Conservation (phyloP, 257 asterid genomes). For the Perilla frutescens region DNA sequence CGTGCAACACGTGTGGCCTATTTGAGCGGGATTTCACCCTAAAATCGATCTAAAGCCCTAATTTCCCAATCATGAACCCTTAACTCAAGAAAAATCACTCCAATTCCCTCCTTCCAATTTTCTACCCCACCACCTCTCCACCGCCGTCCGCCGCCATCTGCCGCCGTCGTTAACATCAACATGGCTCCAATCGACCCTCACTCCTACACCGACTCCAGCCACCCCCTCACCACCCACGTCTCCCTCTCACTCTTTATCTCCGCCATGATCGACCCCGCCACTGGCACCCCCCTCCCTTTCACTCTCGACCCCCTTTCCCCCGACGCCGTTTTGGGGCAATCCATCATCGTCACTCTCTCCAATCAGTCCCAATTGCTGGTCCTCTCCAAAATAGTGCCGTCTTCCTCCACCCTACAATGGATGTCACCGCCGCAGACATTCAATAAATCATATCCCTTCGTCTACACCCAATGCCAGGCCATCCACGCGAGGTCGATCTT, state of each 20-base stretch:
- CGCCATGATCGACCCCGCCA: conserved; percentile 60
- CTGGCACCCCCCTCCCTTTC: conserved; percentile 60
- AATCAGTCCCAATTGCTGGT: conserved; percentile 60
- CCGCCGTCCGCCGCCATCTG: conserved; percentile 22
- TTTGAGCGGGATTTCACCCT: too few species aligned
- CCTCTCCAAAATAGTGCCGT: conserved; percentile 56
- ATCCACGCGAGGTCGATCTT: too few species aligned
- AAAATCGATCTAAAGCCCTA: too few species aligned
- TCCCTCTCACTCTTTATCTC: conserved; percentile 70
- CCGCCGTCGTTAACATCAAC: too few species aligned
- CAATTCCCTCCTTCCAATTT: conserved; percentile 28
- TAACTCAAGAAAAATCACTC: too few species aligned
- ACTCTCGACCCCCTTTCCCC: conserved; percentile 47
- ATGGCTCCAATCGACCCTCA: conserved; percentile 90
- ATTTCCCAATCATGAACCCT: too few species aligned
- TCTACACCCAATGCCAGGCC: too few species aligned
- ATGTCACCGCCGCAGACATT: conserved; percentile 85
- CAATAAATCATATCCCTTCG: conserved; percentile 70
- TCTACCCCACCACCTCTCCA: conserved; percentile 24
- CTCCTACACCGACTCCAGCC: conserved; percentile 81
- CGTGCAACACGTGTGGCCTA: too few species aligned
- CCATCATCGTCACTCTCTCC: conserved; percentile 56
- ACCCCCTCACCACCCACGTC: conserved; percentile 83
- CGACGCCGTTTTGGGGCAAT: conserved; percentile 67
- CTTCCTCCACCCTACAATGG: conserved; percentile 93